A percentile compares a stretch with the other conserved stretches of the same genome.
Conservation (phyloP, 352 stramenopile species). For the Pythium apleroticum region DNA sequence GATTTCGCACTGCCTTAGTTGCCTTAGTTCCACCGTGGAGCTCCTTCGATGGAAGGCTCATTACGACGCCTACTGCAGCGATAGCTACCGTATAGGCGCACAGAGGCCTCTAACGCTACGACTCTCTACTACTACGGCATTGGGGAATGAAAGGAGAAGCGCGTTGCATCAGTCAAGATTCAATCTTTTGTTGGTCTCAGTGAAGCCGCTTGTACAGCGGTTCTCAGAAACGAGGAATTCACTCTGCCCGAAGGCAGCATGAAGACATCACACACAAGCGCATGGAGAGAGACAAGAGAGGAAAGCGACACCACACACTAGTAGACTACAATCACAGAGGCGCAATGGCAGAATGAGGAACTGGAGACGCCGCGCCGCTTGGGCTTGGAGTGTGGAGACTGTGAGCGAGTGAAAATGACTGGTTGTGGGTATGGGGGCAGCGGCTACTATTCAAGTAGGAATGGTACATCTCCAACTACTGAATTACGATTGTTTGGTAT, state of each 20-base stretch:
- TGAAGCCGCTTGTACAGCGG: constrained; percentile 84
- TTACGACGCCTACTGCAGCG: no score
- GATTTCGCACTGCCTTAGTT: no score
- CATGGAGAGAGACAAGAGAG: neutral
- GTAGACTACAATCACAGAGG: neutral
- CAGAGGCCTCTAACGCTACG: neutral
- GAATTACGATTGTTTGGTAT: neutral
- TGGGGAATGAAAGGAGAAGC: constrained; percentile 9
- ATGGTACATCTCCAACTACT: neutral
- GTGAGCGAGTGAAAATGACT: constrained; percentile 23
- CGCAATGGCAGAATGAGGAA: neutral
- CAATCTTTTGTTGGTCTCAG: constrained; percentile 86
- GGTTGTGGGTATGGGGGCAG: constrained; percentile 4
- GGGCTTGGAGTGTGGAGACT: no score
- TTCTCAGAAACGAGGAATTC: constrained; percentile 92
- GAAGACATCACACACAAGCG: constrained; percentile 71
- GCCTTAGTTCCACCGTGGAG: no score
- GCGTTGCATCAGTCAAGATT: constrained; percentile 72
- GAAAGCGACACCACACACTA: neutral
- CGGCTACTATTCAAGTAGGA: neutral
- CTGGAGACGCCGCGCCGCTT: neutral
- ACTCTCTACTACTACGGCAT: neutral
- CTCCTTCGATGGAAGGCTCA: no score
- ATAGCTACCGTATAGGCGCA: neutral
- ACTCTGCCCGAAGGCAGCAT: constrained; percentile 62